Evolutionary conservation across 1,139 yeast genomes (phyloP), one percentile per base, ranked within the genome.

Genomic region (Keqinozyma sinolaborantium): DNA sequence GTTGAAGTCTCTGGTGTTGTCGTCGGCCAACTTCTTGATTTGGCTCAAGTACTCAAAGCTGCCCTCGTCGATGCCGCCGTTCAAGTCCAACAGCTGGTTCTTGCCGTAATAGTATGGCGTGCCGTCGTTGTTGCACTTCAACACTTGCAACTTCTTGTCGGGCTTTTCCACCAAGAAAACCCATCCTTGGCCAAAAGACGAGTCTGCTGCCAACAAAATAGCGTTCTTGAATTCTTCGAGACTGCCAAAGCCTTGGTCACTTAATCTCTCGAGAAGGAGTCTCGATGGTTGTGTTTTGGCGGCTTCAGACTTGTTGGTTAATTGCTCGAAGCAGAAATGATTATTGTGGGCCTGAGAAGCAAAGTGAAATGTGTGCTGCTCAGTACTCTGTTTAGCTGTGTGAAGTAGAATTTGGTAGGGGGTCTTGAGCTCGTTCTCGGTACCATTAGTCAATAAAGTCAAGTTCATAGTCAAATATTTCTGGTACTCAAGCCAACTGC

Each of bases 271-370:
- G 50, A 69, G 50, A 29, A 77, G 58, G 9, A 60, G 53, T 49
- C 77, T 64, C 11, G 79, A 72, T 8, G 82, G 81, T 40, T 54
- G 54, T 9, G 73, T 62, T 16, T 50, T 45, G 15, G 48, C 42
- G 3, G 71, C 70, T 31, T 47, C 56, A 6, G 51, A 36, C 38
- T 50, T 52, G 40, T 58, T 48, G 16, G 62, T 45, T 37, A 90
- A 69, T 49, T 85, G 84, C 54, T 83, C 80, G 53, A 88, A 79
- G 48, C 84, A 87, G 37, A 92, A 70, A 60, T 92, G 98, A 64
- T 92, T 92, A 63, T 88, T 90, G 62, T 85, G 95, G 2, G 90
- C 82, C 56, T 85, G 95, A 4, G 96, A 84, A 9, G 98, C 97
- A 51, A 72, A 77, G 61, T 88, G 94, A 70, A 83, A 90, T 10